Evolutionary conservation across 169 alveolate genomes (phyloP).

Genomic region (Theileria equi): DNA sequence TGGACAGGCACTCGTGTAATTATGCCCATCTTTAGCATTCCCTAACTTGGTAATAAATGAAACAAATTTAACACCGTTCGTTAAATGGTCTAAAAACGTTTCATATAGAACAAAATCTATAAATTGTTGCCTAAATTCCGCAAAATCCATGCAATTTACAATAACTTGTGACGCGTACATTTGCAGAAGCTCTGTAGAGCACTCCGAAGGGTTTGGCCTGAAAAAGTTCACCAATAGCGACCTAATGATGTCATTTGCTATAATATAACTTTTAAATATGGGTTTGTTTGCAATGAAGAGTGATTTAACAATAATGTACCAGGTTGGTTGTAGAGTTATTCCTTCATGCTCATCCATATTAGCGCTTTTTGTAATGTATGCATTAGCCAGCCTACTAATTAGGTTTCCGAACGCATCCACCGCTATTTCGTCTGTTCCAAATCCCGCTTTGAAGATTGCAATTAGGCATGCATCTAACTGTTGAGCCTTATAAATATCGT

Average conservation of each 20-base stretch:
- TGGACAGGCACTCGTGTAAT: neutral
- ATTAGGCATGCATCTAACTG: conserved; percentile 40
- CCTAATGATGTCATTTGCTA: conserved; percentile 1
- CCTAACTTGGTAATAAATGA: neutral
- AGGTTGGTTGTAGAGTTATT: neutral
- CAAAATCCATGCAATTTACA: conserved; percentile 25
- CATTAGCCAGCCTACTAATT: neutral
- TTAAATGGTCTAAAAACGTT: neutral
- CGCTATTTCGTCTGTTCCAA: conserved; percentile 20
- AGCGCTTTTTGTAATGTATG: conserved; percentile 6
- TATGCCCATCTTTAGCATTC: neutral
- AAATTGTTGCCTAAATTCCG: conserved; percentile 48
- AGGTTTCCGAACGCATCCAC: conserved; percentile 3
- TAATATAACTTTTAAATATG: conserved; percentile 24
- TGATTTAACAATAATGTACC: conserved; percentile 29
- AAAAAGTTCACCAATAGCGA: too few relatives aligned
- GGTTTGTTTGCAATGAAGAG: conserved; percentile 27
- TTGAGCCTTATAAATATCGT: neutral
- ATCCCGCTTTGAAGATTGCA: conserved; percentile 20
- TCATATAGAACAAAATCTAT: conserved; percentile 5
- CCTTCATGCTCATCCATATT: neutral
- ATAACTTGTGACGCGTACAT: conserved; percentile 7
- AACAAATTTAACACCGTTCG: neutral
- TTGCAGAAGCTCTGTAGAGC: too few relatives aligned
- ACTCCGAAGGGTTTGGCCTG: too few relatives aligned